These are phyloP conservation scores for Solanum arcanum DNA, from an alignment of 257 asterid genomes.

Conservation along the genomic window DNA sequence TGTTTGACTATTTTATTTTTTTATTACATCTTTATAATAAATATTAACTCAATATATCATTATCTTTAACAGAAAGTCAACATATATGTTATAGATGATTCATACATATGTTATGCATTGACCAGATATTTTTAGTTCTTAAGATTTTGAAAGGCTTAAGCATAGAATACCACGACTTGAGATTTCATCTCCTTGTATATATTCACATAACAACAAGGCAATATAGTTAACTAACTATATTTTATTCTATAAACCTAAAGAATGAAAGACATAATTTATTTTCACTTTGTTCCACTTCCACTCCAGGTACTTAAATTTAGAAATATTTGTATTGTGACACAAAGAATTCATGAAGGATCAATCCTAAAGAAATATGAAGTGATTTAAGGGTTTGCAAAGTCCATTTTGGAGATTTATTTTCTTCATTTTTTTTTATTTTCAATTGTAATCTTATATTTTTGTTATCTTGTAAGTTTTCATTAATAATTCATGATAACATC, in stretches of 20 bases:
- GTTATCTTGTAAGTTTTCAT: too few species aligned
- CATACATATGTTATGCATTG: neutral
- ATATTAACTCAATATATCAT: neutral
- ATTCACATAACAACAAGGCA: neutral
- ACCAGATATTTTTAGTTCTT: neutral
- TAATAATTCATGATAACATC: neutral
- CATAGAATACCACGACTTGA: neutral
- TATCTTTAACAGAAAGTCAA: neutral
- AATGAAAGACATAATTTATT: neutral
- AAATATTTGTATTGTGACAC: neutral
- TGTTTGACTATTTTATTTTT: neutral
- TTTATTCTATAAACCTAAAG: neutral
- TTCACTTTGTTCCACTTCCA: neutral
- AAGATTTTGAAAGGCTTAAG: neutral
- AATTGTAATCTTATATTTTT: too few species aligned
- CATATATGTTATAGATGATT: too few species aligned
- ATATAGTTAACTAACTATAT: neutral
- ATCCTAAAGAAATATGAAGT: neutral
- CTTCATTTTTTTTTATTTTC: too few species aligned
- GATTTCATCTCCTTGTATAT: neutral
- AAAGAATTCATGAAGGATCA: neutral
- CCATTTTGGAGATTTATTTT: too few species aligned
- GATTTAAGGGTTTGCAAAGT: neutral
- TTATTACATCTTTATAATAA: neutral
- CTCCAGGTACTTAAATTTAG: neutral